Conservation (phyloP, 257 asterid species). For the Solanum verrucosum region DNA sequence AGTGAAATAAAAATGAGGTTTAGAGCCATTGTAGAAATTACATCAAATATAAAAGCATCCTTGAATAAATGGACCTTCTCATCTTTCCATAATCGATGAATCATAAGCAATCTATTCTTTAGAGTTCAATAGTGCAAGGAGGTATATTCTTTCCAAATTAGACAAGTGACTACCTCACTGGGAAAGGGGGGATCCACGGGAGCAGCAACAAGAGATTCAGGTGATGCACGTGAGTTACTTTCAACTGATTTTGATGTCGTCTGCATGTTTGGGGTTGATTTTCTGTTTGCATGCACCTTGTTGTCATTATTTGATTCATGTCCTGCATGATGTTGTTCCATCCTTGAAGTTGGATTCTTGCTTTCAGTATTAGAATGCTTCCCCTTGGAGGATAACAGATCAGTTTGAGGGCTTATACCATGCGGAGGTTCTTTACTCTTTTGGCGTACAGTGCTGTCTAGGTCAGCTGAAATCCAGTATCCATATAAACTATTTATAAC, state of each 20-base stretch:
- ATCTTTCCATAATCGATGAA: not conserved
- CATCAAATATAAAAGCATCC: not conserved
- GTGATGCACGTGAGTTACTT: conserved; percentile 28
- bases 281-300: conserved; percentile 21
- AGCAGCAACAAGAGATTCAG: conserved; percentile 24
- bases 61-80: not conserved
- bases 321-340: conserved; percentile 20
- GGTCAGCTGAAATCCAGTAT: conserved; percentile 36
- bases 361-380: conserved; percentile 20
- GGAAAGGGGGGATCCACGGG: conserved; percentile 56
- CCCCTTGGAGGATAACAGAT: conserved; percentile 27
- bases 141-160: not conserved
- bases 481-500: not conserved
- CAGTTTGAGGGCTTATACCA: conserved; percentile 12
- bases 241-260: conserved; percentile 25
- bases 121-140: not conserved
- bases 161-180: conserved; percentile 47
- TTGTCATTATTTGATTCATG: conserved; percentile 41
- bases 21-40: not conserved
- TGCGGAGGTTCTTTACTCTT: conserved; percentile 34
- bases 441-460: conserved; percentile 28
- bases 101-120: not conserved
- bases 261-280: conserved; percentile 26
- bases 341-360: conserved; percentile 30
- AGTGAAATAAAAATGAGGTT: not conserved